Evolutionary conservation across 129 eudicot species (phyloP).

Genomic region (Flaveria sonorensis): DNA sequence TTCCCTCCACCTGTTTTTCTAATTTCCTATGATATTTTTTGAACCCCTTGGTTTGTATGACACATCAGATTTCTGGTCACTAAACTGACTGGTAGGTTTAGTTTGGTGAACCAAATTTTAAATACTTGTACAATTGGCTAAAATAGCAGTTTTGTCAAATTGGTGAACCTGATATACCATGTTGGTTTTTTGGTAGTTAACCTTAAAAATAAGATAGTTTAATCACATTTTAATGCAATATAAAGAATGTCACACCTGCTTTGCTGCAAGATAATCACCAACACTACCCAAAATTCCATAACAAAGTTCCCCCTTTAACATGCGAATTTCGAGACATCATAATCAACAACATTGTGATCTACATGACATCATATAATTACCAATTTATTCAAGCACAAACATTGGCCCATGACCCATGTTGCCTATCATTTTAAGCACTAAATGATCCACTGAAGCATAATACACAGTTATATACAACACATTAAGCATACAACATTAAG

Average conservation of each 20-base stretch:
- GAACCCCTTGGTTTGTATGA: neutral
- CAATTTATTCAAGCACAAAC: neutral
- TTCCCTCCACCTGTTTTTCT: slow-evolving; percentile 1
- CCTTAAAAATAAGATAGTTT: neutral
- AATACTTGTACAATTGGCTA: neutral
- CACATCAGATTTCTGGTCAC: slow-evolving; percentile 14
- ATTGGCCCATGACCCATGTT: slow-evolving; percentile 3
- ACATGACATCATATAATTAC: neutral
- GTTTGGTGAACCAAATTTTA: slow-evolving; percentile 13
- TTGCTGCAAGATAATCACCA: slow-evolving; percentile 13
- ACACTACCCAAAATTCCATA: slow-evolving; percentile 16
- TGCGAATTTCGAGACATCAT: neutral
- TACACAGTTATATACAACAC: neutral
- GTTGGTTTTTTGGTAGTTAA: slow-evolving; percentile 3
- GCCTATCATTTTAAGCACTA: slow-evolving; percentile 7
- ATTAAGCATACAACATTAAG: slow-evolving; percentile 38
- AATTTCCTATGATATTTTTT: slow-evolving; percentile 10
- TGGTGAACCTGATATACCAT: slow-evolving; percentile 15
- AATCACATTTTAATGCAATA: neutral
- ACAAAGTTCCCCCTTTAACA: slow-evolving; percentile 2
- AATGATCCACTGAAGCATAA: slow-evolving; percentile 9
- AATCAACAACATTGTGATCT: slow-evolving; percentile 10
- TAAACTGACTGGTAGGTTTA: slow-evolving; percentile 11
- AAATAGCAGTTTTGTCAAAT: slow-evolving; percentile 10
- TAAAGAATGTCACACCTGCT: neutral